Evolutionary conservation across 306 rosid genomes (phyloP).

Genomic region (Citrullus amarus): DNA sequence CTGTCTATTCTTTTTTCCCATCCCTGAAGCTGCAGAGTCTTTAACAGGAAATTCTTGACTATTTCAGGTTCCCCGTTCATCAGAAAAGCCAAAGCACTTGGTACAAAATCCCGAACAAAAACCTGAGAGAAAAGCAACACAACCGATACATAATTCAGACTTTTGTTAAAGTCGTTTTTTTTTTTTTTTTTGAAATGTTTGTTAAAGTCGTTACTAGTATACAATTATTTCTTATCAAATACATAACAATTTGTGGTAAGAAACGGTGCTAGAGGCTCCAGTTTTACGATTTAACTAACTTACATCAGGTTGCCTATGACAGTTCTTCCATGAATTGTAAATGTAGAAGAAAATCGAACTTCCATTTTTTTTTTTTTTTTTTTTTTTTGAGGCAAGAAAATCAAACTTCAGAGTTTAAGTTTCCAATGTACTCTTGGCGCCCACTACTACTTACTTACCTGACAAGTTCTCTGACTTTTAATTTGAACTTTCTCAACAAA

Average conservation of each 20-base stretch:
- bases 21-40: conserved; percentile 17
- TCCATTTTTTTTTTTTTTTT: too few species aligned
- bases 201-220: neutral
- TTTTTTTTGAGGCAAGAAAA: neutral
- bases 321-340: neutral
- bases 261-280: neutral
- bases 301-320: neutral
- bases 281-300: conserved; percentile 1
- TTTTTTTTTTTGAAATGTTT: too few species aligned
- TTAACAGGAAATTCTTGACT: conserved; percentile 14
- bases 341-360: neutral
- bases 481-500: neutral
- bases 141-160: neutral
- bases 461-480: neutral
- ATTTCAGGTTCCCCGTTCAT: conserved; percentile 17
- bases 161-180: neutral
- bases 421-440: neutral
- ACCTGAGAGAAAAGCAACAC: neutral
- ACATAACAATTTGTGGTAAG: neutral
- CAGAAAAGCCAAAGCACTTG: conserved; percentile 18
- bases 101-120: conserved; percentile 18
- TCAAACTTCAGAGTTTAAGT: neutral
- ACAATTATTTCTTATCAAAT: neutral
- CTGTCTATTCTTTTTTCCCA: conserved; percentile 16
- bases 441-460: neutral